Percentiles rank a stretch among this genome's conserved stretches.
phyloP scores from a whole-genome alignment of 768 basidiomycete species.

The Boletus subparvulus region DNA sequence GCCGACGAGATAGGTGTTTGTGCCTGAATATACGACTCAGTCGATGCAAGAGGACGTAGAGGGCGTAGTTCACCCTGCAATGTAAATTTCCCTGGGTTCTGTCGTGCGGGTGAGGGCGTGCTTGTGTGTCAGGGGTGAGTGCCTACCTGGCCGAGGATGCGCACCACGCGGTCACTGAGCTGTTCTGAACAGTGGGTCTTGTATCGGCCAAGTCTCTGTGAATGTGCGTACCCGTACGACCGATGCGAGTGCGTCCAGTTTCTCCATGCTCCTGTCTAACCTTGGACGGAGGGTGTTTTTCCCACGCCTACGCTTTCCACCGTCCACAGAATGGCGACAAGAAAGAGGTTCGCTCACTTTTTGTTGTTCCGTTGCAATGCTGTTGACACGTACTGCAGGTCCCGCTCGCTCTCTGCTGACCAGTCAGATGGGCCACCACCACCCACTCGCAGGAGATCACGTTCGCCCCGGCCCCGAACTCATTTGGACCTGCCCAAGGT shows the following conservation, averaged over 20 bases:
- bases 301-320: slow-evolving; percentile 28
- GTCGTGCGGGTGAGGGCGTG: background rate
- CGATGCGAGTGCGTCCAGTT: slow-evolving; percentile 50
- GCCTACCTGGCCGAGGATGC: slow-evolving; percentile 76
- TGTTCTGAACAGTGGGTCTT: slow-evolving; percentile 26
- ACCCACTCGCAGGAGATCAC: slow-evolving; percentile 41
- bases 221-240: slow-evolving; percentile 49
- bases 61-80: slow-evolving; percentile 59
- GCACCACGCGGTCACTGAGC: slow-evolving; percentile 67
- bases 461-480: slow-evolving; percentile 34
- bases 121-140: background rate
- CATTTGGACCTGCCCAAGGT: slow-evolving; percentile 49
- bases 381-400: slow-evolving; percentile 35
- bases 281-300: background rate
- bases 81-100: slow-evolving; percentile 91
- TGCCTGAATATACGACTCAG: slow-evolving; percentile 49
- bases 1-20: slow-evolving; percentile 88
- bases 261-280: slow-evolving; percentile 40
- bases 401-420: slow-evolving; percentile 46
- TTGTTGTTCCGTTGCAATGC: background rate
- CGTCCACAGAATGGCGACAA: slow-evolving; percentile 42
- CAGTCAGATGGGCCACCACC: slow-evolving; percentile 38
- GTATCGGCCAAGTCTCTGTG: background rate
- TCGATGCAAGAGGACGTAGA: background rate
- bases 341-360: slow-evolving; percentile 36